A percentile compares a stretch with the other conserved stretches of the same genome.
phyloP scores from a whole-genome alignment of 1,284 basidiomycete species.

The Cryptococcus jaspeensis region DNA sequence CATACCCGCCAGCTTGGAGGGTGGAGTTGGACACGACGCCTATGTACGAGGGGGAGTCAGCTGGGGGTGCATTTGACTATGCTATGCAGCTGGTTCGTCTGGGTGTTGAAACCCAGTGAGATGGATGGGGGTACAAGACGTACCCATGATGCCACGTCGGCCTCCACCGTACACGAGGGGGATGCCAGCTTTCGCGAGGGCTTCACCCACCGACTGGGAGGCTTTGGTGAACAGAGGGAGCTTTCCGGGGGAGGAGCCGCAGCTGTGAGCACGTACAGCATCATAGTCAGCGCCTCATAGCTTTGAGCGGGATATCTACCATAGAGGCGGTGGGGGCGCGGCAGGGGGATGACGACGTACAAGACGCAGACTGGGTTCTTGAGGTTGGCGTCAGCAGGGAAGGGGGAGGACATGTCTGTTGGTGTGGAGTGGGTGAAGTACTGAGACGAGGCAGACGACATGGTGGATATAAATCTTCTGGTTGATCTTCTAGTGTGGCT shows the following conservation, averaged over 20 bases:
- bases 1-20: conserved; percentile 66
- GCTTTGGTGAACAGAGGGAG: conserved; percentile 63
- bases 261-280: conserved; percentile 6
- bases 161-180: conserved; percentile 87
- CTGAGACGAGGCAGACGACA: background rate
- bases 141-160: conserved; percentile 75
- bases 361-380: conserved; percentile 50
- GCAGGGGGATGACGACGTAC: conserved; percentile 29
- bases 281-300: background rate
- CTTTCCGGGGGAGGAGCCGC: conserved; percentile 66
- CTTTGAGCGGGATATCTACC: background rate
- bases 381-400: conserved; percentile 21
- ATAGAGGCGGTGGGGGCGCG: background rate
- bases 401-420: conserved; percentile 21
- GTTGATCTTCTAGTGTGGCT: too few species aligned
- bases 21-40: conserved; percentile 70
- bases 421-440: background rate
- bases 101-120: too few species aligned
- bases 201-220: conserved; percentile 72
- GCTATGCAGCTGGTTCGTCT: background rate
- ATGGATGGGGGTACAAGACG: conserved; percentile 3
- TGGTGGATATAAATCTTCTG: background rate
- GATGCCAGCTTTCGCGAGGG: conserved; percentile 64
- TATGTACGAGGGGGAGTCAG: conserved; percentile 8
- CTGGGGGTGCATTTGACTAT: background rate